Conservation (phyloP, 805 yeast species). For the Peterozyma xylosa region DNA sequence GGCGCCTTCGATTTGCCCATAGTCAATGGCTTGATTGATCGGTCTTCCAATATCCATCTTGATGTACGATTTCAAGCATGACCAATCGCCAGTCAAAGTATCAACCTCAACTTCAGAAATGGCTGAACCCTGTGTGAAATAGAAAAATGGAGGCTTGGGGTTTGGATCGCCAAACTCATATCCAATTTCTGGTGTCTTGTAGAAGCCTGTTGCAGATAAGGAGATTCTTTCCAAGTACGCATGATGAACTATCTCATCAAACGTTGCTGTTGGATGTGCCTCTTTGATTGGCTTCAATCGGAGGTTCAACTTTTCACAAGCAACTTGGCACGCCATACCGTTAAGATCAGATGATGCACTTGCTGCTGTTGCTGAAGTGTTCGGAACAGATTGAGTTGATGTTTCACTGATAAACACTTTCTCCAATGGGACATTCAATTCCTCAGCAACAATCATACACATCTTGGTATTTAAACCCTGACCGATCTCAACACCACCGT, state of each 20-base stretch:
- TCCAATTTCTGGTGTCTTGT: constrained; percentile 43
- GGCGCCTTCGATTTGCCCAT: constrained; percentile 45
- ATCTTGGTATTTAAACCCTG: constrained; percentile 42
- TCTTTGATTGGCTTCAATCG: constrained; percentile 31
- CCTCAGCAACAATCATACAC: constrained; percentile 39
- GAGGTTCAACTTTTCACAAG: constrained; percentile 35
- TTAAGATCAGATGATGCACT: constrained; percentile 41
- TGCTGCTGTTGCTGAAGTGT: constrained; percentile 42
- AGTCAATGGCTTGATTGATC: constrained; percentile 39
- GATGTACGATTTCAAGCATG: constrained; percentile 30
- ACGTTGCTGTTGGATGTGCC: constrained; percentile 27
- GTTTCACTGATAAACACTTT: constrained; percentile 36
- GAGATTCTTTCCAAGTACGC: constrained; percentile 39
- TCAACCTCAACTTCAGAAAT: constrained; percentile 35
- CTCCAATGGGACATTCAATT: constrained; percentile 31
- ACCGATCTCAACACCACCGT: constrained; percentile 45
- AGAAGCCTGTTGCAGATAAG: constrained; percentile 39
- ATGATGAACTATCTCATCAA: constrained; percentile 30
- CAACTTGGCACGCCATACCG: constrained; percentile 41
- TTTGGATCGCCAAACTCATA: constrained; percentile 30
- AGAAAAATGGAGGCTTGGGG: constrained; percentile 38
- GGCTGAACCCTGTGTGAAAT: constrained; percentile 39
- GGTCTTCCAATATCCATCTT: constrained; percentile 43
- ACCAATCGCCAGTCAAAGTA: constrained; percentile 41
- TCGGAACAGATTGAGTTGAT: constrained; percentile 38